Conservation (phyloP, 2,329 filamentous ascomycete species). For the Stachybotrys chartarum region DNA sequence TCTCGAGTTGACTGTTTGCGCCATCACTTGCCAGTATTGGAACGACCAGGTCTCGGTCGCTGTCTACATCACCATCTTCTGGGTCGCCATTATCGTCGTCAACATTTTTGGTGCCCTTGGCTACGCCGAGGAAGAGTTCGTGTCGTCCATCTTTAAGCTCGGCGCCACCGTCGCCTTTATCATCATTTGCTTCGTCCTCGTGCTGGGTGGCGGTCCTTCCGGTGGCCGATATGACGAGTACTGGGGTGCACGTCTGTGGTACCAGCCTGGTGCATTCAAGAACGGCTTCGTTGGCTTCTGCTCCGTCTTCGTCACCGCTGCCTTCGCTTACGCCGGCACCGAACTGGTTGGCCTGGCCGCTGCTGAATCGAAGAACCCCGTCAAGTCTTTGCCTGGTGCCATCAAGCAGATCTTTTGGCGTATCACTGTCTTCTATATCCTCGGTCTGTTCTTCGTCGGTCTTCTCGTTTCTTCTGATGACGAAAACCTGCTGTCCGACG, state of each 20-base stretch:
- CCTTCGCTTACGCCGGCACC: conserved; percentile 59
- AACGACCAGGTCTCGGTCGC: conserved; percentile 32
- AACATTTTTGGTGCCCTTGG: conserved; percentile 45
- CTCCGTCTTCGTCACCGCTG: conserved; percentile 60
- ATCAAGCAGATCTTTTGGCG: conserved; percentile 62
- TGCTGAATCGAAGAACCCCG: conserved; percentile 57
- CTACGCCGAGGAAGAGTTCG: conserved; percentile 46
- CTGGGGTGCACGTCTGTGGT: conserved; percentile 33
- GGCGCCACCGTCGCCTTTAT: conserved; percentile 50
- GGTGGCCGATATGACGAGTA: conserved; percentile 30
- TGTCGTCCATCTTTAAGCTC: conserved; percentile 45
- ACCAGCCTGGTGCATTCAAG: conserved; percentile 43
- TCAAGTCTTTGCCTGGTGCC: conserved; percentile 64
- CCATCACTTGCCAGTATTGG: conserved; percentile 46
- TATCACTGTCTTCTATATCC: conserved; percentile 38
- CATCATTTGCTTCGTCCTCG: conserved; percentile 47
- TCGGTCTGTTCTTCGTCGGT: conserved; percentile 37
- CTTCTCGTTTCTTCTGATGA: conserved; percentile 31
- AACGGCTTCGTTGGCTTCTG: conserved; percentile 64
- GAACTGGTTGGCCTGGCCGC: conserved; percentile 62
- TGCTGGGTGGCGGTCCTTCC: conserved; percentile 45
- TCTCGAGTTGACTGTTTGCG: conserved; percentile 41
- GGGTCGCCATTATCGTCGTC: conserved; percentile 35
- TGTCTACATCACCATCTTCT: conserved; percentile 46
- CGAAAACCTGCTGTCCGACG: conserved; percentile 27